Evolutionary conservation across 768 basidiomycete species (phyloP).

Genomic region (Leccinum subgranulosum): DNA sequence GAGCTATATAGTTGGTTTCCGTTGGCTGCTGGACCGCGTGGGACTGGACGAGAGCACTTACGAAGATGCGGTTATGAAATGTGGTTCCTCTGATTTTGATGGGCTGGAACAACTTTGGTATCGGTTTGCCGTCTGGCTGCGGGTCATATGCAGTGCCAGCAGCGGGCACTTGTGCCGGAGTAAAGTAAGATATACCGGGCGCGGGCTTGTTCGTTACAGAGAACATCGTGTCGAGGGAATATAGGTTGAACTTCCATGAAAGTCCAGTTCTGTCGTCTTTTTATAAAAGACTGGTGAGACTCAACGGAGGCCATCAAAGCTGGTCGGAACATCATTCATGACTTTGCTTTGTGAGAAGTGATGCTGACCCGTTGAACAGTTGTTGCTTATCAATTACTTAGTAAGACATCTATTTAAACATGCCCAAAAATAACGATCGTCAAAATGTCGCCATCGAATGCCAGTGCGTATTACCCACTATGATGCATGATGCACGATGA

Average conservation of each 20-base stretch:
- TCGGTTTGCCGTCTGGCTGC: conserved; percentile 37
- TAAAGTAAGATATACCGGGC: conserved; percentile 42
- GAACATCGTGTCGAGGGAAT: conserved; percentile 1
- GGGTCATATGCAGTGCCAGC: conserved; percentile 44
- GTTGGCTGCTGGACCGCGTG: background rate
- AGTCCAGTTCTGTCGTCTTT: background rate
- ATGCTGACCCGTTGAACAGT: too few relatives aligned
- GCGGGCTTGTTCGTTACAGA: conserved; percentile 37
- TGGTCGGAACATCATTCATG: background rate
- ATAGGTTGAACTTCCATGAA: background rate
- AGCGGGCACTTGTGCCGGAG: conserved; percentile 42
- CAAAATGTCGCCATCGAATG: background rate
- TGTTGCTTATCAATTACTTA: background rate
- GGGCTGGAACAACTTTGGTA: conserved; percentile 51
- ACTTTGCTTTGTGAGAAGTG: background rate
- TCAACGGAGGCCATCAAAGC: background rate
- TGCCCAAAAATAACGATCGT: background rate
- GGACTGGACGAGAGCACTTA: conserved; percentile 24
- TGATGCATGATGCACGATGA: background rate
- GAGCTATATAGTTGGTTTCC: conserved; percentile 27
- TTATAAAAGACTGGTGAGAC: conserved; percentile 1
- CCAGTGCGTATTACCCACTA: background rate
- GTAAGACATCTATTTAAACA: background rate
- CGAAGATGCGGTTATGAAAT: conserved; percentile 55
- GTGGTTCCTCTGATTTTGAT: conserved; percentile 50